A percentile compares a stretch with the other conserved stretches of the same genome.
Evolutionary conservation across 1,284 basidiomycete species (phyloP).

Genomic region (Pterulicium gracile): DNA sequence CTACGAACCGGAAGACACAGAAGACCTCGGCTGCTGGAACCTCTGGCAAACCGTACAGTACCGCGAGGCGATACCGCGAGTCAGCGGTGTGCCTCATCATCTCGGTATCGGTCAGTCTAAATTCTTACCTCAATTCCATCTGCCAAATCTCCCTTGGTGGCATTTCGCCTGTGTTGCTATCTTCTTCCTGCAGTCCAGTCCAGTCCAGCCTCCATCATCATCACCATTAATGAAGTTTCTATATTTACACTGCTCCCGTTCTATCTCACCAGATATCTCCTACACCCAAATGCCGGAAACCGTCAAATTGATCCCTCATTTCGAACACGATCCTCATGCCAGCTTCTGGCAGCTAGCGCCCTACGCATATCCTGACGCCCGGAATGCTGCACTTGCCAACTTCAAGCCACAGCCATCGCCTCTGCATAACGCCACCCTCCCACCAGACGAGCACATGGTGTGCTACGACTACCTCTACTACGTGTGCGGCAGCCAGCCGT

Average conservation of each 20-base stretch:
- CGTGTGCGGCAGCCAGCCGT: slow-evolving; percentile 23
- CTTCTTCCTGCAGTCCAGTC: no score
- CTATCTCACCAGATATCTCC: slow-evolving; percentile 27
- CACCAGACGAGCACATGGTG: slow-evolving; percentile 40
- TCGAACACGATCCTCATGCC: slow-evolving; percentile 28
- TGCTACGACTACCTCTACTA: slow-evolving; percentile 49
- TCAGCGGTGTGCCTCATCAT: slow-evolving; percentile 28
- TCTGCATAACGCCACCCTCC: slow-evolving; percentile 19
- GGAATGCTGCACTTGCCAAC: slow-evolving; percentile 18
- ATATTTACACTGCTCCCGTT: slow-evolving; percentile 6
- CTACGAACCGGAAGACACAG: slow-evolving; percentile 18
- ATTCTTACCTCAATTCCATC: no score
- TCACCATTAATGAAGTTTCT: no score
- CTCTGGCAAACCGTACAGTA: slow-evolving; percentile 44
- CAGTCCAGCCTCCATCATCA: no score
- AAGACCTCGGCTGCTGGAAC: slow-evolving; percentile 66
- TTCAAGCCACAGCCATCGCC: slow-evolving; percentile 25
- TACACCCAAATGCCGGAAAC: slow-evolving; percentile 34
- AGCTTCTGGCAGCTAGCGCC: slow-evolving; percentile 36
- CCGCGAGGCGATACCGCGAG: slow-evolving; percentile 32
- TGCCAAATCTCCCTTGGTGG: no score
- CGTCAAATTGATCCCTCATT: slow-evolving; percentile 27
- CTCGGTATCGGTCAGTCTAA: slow-evolving; percentile 48
- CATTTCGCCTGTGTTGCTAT: no score
- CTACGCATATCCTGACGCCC: slow-evolving; percentile 32